Evolutionary conservation across 164 flowering plant genomes (phyloP), one percentile per base, ranked within the genome.

Genomic region (Tetrastigma voinierianum): DNA sequence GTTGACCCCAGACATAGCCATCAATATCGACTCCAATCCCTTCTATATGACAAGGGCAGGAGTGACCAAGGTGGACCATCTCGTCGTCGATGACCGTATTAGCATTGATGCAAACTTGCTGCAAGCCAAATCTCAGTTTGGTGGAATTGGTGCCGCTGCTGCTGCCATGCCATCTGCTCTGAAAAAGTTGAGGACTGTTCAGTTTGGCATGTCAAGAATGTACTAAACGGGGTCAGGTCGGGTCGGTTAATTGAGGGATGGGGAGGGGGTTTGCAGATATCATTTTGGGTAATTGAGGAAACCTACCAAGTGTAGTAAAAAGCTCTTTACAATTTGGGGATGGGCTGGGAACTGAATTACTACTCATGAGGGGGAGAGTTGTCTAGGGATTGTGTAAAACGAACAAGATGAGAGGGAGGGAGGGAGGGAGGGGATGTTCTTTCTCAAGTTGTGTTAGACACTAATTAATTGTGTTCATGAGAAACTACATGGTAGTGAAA

Each of bases 151-250:
- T 60, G 76, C 74, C 19, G 80, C 77, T 7, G 77, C 76, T n/a
- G 73, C 82, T 8, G 74, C 86, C n/a, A n/a, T n/a, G 0, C 77
- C 76, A 2, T 82, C 88, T 49, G 76, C 85, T 53, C 86, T 83
- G 64, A 76, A 95, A 54, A 87, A 89, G 61, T 80, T 85, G 9
- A 89, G 90, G 12, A 51, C 86, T 47, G 82, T 90, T 71, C 91
- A 84, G 68, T 86, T 54, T 73, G 93, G 94, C 56, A 68, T 86
- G 83, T 71, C 90, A 18, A 84, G 83, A 54, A 88, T 90, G 93
- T 88, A 84, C 65, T 88, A 81, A 65, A 44, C 4, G 43, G 17
- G 18, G n/a, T n/a, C n/a, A n/a, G n/a, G n/a, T n/a, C n/a, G n/a
- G n/a, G n/a, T n/a, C n/a, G n/a, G n/a, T n/a, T n/a, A n/a, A n/a